These are phyloP conservation scores for Verticillium zaregamsianum DNA, from an alignment of 2,329 filamentous ascomycete genomes.

Conservation along the genomic window DNA sequence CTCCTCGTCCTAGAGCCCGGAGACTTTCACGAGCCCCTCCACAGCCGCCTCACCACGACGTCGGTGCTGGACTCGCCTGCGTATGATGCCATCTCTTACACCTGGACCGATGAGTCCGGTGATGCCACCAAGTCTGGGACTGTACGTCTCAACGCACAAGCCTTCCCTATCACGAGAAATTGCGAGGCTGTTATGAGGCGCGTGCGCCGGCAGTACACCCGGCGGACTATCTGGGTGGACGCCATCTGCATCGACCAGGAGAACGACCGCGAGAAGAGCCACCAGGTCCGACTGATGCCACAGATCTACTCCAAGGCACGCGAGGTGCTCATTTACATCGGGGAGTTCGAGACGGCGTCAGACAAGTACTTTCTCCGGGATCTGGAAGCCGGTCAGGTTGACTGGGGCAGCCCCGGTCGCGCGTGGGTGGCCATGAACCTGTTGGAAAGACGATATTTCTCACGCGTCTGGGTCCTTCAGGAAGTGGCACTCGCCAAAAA, in stretches of 20 bases:
- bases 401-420: constrained; percentile 15
- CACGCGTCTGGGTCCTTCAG: constrained; percentile 23
- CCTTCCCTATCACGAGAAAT: neutral
- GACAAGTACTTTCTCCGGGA: neutral
- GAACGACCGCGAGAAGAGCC: constrained; percentile 27
- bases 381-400: neutral
- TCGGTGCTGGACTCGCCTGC: neutral
- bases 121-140: neutral
- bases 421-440: constrained; percentile 15
- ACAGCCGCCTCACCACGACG: neutral
- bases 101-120: constrained; percentile 23
- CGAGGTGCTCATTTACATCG: constrained; percentile 30
- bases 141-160: neutral
- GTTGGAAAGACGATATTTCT: constrained; percentile 17
- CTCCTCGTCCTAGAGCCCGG: neutral
- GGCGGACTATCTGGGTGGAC: constrained; percentile 29
- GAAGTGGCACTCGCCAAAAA: constrained; percentile 20
- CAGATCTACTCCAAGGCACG: constrained; percentile 27
- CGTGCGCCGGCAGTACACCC: neutral
- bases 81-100: constrained; percentile 32
- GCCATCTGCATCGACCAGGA: constrained; percentile 36
- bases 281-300: constrained; percentile 33
- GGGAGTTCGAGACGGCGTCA: constrained; percentile 9
- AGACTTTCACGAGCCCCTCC: neutral
- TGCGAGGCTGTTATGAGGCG: constrained; percentile 1